Percentiles rank a stretch among this genome's conserved stretches.
These are phyloP conservation scores for Rhizopus stolonifer DNA, from an alignment of 371 early-diverging fungal genomes.

Conservation along the genomic window DNA sequence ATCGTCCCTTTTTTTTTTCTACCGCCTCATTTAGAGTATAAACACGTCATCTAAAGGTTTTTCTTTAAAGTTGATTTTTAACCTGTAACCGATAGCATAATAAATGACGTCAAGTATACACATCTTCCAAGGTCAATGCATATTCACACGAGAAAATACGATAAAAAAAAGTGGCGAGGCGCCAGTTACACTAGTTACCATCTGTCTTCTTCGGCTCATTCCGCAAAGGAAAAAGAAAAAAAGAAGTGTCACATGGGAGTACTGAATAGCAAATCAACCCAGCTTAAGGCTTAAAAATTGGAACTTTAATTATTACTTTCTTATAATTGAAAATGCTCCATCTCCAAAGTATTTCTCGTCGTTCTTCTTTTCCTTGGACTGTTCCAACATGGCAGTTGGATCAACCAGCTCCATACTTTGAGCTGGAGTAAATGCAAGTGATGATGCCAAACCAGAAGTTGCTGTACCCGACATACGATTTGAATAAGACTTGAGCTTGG, in stretches of 20 bases:
- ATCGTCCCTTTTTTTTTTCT: background rate
- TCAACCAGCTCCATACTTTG: conserved; percentile 94
- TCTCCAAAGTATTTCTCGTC: conserved; percentile 85
- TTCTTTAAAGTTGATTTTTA: background rate
- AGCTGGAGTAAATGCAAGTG: conserved; percentile 93
- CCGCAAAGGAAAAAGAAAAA: too few species aligned
- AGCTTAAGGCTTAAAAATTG: too few species aligned
- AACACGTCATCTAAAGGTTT: background rate
- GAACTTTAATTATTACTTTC: too few species aligned
- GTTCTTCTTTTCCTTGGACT: conserved; percentile 54
- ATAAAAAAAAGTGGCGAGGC: too few species aligned
- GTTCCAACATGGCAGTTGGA: conserved; percentile 74
- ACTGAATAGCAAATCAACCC: too few species aligned
- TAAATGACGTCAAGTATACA: conserved; percentile 1
- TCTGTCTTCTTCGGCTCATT: too few species aligned
- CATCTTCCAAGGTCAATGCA: background rate
- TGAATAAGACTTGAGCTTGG: conserved; percentile 54
- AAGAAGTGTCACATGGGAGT: too few species aligned
- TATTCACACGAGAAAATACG: background rate
- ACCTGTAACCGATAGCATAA: too few species aligned
- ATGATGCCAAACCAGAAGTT: conserved; percentile 86
- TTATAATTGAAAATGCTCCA: conserved; percentile 60
- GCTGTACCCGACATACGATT: conserved; percentile 39
- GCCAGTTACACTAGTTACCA: too few species aligned
- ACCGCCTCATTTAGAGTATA: background rate